Evolutionary conservation across 2,329 filamentous ascomycete genomes (phyloP).

Genomic region (Pyricularia grisea): DNA sequence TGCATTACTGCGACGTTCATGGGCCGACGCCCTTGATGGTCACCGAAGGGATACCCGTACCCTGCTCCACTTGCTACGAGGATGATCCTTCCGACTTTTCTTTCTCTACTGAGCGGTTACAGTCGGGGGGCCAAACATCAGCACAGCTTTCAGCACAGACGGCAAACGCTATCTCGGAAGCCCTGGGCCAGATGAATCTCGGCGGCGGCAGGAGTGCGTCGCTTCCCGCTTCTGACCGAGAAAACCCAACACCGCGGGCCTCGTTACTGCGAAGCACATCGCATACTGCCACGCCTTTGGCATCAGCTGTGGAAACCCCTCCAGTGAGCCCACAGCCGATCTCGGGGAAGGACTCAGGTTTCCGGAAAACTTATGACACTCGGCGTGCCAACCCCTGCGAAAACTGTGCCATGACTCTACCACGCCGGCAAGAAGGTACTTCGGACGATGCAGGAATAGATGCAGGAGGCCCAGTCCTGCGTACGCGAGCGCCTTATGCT

Average conservation of each 20-base stretch:
- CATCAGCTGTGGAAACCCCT: conserved; percentile 44
- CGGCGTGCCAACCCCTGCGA: conserved; percentile 56
- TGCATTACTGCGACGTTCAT: conserved; percentile 63
- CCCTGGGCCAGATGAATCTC: conserved; percentile 37
- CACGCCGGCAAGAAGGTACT: conserved; percentile 31
- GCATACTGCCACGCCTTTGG: conserved; percentile 19
- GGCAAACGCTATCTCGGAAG: conserved; percentile 30
- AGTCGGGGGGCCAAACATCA: conserved; percentile 26
- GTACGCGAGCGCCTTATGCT: conserved; percentile 51
- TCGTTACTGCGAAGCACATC: conserved; percentile 28
- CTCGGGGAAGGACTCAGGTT: conserved; percentile 46
- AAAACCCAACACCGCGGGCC: conserved; percentile 31
- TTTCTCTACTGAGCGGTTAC: conserved; percentile 24
- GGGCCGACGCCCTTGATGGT: conserved; percentile 62
- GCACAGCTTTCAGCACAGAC: conserved; percentile 22
- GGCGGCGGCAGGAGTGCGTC: conserved; percentile 30
- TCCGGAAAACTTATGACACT: conserved; percentile 54
- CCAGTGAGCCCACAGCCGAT: conserved; percentile 43
- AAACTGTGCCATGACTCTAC: conserved; percentile 59
- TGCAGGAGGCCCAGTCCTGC: conserved; percentile 44
- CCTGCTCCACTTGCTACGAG: conserved; percentile 51
- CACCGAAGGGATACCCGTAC: conserved; percentile 54
- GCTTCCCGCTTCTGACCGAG: conserved; percentile 32
- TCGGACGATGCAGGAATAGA: neutral
- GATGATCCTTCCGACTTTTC: conserved; percentile 21